Evolutionary conservation across 306 rosid species (phyloP).

Genomic region (Vigna reflexopilosa): DNA sequence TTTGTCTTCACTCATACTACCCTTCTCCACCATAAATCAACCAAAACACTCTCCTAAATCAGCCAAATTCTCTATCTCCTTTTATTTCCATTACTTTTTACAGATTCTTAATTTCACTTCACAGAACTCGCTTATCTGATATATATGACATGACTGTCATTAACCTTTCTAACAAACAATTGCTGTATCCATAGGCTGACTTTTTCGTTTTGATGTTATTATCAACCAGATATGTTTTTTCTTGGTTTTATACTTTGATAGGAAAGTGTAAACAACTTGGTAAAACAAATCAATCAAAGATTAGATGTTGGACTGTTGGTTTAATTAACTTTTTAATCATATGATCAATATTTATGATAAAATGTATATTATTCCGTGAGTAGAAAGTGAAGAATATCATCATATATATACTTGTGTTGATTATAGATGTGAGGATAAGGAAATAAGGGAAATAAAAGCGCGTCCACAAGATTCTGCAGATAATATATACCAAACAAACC

Average conservation of each 20-base stretch:
- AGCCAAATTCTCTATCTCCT: constrained; percentile 1
- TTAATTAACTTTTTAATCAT: not conserved
- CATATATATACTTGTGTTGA: too few relatives aligned
- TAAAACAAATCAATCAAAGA: not conserved
- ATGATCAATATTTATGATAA: not conserved
- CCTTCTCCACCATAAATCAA: not conserved
- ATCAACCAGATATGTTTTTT: constrained; percentile 11
- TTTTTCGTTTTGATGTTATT: not conserved
- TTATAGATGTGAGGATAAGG: constrained; percentile 46
- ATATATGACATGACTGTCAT: not conserved
- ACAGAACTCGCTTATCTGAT: too few relatives aligned
- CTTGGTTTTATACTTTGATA: constrained; percentile 1
- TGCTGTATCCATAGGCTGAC: not conserved
- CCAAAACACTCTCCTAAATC: constrained; percentile 1
- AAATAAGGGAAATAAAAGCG: constrained; percentile 48
- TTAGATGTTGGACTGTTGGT: not conserved
- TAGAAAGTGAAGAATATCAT: constrained; percentile 40
- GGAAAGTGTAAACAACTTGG: constrained; percentile 6
- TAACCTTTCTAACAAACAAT: not conserved
- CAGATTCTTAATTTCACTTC: too few relatives aligned
- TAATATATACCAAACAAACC: constrained; percentile 38
- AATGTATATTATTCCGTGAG: constrained; percentile 42
- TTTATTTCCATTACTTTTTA: not conserved
- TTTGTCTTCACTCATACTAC: constrained; percentile 10
- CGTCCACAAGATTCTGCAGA: constrained; percentile 52